phyloP scores from a whole-genome alignment of 2,329 filamentous ascomycete genomes.

The Alternaria brassicae region DNA sequence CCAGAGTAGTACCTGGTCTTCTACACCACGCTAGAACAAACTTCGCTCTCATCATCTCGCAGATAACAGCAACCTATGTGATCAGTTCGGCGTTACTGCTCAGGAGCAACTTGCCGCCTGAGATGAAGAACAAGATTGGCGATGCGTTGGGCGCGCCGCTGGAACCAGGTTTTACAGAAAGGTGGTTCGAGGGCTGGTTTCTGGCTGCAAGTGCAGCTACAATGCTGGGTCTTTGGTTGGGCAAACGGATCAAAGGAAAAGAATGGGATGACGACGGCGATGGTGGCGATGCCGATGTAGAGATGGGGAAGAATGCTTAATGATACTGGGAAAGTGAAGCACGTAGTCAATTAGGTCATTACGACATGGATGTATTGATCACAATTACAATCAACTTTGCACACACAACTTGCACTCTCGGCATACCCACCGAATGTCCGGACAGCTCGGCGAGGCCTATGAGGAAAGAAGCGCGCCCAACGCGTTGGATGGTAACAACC shows the following conservation, averaged over 20 bases:
- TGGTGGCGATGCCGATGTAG: conserved; percentile 61
- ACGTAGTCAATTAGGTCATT: neutral
- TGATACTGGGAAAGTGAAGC: neutral
- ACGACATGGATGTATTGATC: neutral
- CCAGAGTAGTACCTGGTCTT: conserved; percentile 75
- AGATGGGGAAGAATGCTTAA: conserved; percentile 68
- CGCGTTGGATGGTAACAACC: conserved; percentile 7
- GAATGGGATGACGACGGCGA: conserved; percentile 51
- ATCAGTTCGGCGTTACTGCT: conserved; percentile 80
- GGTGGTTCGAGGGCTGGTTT: conserved; percentile 91
- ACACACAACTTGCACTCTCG: neutral
- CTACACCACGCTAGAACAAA: conserved; percentile 78
- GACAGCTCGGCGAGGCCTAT: neutral
- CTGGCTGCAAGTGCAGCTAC: conserved; percentile 71
- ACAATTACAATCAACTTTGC: neutral
- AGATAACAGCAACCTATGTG: conserved; percentile 84
- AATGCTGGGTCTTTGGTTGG: conserved; percentile 74
- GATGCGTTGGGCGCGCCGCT: conserved; percentile 80
- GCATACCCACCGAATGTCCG: neutral
- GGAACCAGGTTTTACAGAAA: conserved; percentile 74
- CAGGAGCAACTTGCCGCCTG: conserved; percentile 76
- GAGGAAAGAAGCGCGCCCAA: neutral
- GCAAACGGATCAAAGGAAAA: conserved; percentile 64
- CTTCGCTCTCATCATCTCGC: conserved; percentile 78
- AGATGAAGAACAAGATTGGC: conserved; percentile 78